A percentile compares a stretch with the other conserved stretches of the same genome.
Conservation (phyloP, 768 basidiomycete species). For the Cantharellus anzutake region DNA sequence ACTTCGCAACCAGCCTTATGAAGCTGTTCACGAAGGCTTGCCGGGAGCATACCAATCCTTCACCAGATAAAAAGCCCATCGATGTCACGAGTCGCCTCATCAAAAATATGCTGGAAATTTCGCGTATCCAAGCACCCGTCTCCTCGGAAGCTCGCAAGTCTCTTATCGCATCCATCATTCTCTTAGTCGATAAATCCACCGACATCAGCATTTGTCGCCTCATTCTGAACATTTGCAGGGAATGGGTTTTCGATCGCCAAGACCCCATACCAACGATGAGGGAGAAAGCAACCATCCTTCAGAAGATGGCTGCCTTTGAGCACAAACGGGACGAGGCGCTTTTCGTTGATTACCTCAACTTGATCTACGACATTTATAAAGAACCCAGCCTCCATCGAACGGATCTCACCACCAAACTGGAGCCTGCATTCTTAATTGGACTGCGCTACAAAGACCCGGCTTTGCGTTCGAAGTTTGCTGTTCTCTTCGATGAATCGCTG, state of each 20-base stretch:
- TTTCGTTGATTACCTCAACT: conserved; percentile 65
- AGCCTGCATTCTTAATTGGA: conserved; percentile 83
- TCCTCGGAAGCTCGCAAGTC: conserved; percentile 75
- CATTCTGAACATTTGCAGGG: conserved; percentile 66
- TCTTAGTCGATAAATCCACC: conserved; percentile 79
- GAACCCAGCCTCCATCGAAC: conserved; percentile 71
- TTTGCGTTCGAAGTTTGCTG: conserved; percentile 71
- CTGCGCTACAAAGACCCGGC: conserved; percentile 64
- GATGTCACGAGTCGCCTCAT: conserved; percentile 44
- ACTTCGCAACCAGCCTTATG: conserved; percentile 54
- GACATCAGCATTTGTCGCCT: conserved; percentile 60
- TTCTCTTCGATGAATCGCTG: conserved; percentile 74
- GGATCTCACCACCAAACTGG: conserved; percentile 82
- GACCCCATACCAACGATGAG: conserved; percentile 75
- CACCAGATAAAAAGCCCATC: conserved; percentile 31
- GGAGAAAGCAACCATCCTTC: conserved; percentile 78
- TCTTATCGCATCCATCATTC: conserved; percentile 56
- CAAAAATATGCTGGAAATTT: conserved; percentile 65
- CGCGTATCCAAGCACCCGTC: conserved; percentile 56
- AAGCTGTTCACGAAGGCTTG: conserved; percentile 69
- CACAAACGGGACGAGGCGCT: conserved; percentile 67
- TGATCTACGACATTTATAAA: conserved; percentile 90
- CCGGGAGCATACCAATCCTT: conserved; percentile 62
- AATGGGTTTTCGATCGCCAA: conserved; percentile 76
- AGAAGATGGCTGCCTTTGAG: conserved; percentile 52